These are phyloP conservation scores for Podospora didyma DNA, from an alignment of 495 filamentous ascomycete species.

Conservation along the genomic window DNA sequence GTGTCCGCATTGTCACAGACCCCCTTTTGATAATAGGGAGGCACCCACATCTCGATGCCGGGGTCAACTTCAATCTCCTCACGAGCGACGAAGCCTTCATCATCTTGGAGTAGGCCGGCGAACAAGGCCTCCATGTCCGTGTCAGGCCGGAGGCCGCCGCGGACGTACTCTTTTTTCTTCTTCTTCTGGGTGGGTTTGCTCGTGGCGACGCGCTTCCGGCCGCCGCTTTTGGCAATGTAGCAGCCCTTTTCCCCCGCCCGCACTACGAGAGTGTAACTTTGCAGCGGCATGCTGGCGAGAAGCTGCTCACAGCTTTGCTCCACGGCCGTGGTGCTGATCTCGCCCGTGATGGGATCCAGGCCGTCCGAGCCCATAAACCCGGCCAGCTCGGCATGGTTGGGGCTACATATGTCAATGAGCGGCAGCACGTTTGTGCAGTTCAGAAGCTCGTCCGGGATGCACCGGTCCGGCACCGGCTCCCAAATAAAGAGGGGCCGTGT, in stretches of 20 bases:
- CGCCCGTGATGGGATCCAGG: slow-evolving; percentile 42
- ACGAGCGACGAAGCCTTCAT: slow-evolving; percentile 49
- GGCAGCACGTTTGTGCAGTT: slow-evolving; percentile 66
- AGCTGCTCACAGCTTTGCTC: slow-evolving; percentile 52
- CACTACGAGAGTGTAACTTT: slow-evolving; percentile 52
- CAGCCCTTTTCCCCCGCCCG: slow-evolving; percentile 48
- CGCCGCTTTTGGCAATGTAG: slow-evolving; percentile 50
- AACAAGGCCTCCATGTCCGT: slow-evolving; percentile 53
- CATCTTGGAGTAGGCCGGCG: slow-evolving; percentile 45
- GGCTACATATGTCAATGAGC: slow-evolving; percentile 80
- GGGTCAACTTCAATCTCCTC: slow-evolving; percentile 56
- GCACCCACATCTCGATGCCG: slow-evolving; percentile 54
- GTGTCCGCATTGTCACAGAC: slow-evolving; percentile 26
- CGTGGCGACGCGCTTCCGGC: slow-evolving; percentile 29
- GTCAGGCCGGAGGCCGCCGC: slow-evolving; percentile 44
- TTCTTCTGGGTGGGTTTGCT: neutral
- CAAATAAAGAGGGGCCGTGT: slow-evolving; percentile 73
- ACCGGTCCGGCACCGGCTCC: slow-evolving; percentile 92
- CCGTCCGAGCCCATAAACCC: slow-evolving; percentile 65
- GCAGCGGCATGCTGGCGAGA: slow-evolving; percentile 49
- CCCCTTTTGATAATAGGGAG: slow-evolving; percentile 47
- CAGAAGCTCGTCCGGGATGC: slow-evolving; percentile 68
- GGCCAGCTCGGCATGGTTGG: slow-evolving; percentile 82
- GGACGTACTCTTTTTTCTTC: slow-evolving; percentile 37
- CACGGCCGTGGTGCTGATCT: slow-evolving; percentile 48